A percentile compares a stretch with the other conserved stretches of the same genome.
Conservation (phyloP, 2,329 filamentous ascomycete genomes). For the Parastagonospora nodorum region DNA sequence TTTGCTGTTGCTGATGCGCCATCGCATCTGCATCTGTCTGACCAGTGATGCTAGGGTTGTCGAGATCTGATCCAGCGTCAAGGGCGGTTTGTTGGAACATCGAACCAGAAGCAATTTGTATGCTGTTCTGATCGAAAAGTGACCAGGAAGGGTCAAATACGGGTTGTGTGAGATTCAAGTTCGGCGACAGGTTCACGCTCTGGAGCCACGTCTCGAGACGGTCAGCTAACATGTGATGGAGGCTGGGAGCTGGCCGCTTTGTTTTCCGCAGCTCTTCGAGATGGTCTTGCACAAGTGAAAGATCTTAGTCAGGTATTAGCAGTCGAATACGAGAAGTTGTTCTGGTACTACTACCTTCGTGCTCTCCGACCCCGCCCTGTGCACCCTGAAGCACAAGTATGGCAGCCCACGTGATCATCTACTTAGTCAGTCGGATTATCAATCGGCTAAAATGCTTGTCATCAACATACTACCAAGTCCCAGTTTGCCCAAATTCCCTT, state of each 20-base stretch:
- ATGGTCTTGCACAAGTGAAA: constrained; percentile 13
- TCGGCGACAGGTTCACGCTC: constrained; percentile 9
- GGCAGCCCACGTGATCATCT: constrained; percentile 53
- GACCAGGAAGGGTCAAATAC: constrained; percentile 12
- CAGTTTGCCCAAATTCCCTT: constrained; percentile 53
- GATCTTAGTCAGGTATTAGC: constrained; percentile 2
- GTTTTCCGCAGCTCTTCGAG: constrained; percentile 13
- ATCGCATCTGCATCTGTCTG: not conserved
- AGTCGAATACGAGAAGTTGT: not conserved
- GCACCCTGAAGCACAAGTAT: constrained; percentile 52
- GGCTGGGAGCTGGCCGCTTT: constrained; percentile 16
- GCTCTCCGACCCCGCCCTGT: constrained; percentile 48
- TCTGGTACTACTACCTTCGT: not conserved
- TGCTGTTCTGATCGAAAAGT: constrained; percentile 15
- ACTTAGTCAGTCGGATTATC: not conserved
- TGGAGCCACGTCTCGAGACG: constrained; percentile 14
- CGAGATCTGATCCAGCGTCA: too few species aligned
- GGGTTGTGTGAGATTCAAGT: not conserved
- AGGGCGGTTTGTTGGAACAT: too few species aligned
- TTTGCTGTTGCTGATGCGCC: not conserved
- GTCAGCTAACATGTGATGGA: constrained; percentile 13
- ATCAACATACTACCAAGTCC: constrained; percentile 41
- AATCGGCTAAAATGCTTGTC: not conserved
- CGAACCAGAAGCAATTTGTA: constrained; percentile 7
- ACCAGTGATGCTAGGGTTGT: too few species aligned